Evolutionary conservation across 768 basidiomycete genomes (phyloP).

Genomic region (Mycena polygramma): DNA sequence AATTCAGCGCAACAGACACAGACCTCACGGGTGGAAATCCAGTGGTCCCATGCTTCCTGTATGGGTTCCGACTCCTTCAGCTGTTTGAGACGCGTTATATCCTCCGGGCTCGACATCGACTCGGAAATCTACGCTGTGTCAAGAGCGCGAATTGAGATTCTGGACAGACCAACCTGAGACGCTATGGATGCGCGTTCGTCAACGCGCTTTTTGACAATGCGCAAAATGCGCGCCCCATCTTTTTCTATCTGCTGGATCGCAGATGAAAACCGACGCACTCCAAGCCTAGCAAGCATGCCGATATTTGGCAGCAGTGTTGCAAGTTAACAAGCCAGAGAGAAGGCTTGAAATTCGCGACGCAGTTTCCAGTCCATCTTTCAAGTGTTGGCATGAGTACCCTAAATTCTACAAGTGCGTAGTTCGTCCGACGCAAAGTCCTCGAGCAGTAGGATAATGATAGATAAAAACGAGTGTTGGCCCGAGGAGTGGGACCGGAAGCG

Average conservation of each 20-base stretch:
- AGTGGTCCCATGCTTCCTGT: conserved; percentile 75
- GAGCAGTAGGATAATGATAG: conserved; percentile 32
- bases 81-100: conserved; percentile 70
- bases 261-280: conserved; percentile 32
- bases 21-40: conserved; percentile 70
- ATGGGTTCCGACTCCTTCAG: conserved; percentile 80
- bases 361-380: neutral
- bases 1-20: conserved; percentile 37
- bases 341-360: neutral
- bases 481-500: conserved; percentile 19
- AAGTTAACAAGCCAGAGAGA: conserved; percentile 2
- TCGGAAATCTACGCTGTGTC: conserved; percentile 60
- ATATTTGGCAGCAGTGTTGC: neutral
- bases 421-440: conserved; percentile 28
- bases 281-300: conserved; percentile 25
- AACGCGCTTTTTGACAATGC: conserved; percentile 66
- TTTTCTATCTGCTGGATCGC: conserved; percentile 47
- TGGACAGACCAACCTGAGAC: conserved; percentile 54
- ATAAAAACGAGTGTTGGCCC: conserved; percentile 25
- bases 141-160: neutral
- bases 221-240: conserved; percentile 66
- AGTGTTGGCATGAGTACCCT: neutral
- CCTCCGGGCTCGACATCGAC: conserved; percentile 65
- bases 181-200: conserved; percentile 61
- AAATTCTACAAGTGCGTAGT: conserved; percentile 32